Conservation (phyloP, 176 grass and related monocot species). For the Rhynchospora tenuis region DNA sequence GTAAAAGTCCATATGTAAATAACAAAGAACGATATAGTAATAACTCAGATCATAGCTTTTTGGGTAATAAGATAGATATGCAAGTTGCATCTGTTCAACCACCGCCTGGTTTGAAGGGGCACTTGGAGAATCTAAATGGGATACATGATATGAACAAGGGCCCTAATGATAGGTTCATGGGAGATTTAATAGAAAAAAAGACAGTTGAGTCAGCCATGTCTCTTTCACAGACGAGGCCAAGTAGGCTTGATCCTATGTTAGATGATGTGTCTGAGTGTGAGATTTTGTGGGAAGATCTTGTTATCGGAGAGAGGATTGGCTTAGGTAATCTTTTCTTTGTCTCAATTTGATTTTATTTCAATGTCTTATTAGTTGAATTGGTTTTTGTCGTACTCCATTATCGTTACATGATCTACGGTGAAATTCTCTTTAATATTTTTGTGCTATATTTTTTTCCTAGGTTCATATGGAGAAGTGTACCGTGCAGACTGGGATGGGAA, state of each 20-base stretch:
- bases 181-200: constrained; percentile 31
- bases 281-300: constrained; percentile 96
- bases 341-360: constrained; percentile 22
- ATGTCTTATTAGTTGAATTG: constrained; percentile 14
- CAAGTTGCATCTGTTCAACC: constrained; percentile 10
- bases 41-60: constrained; percentile 40
- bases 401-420: not conserved
- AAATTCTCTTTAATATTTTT: constrained; percentile 1
- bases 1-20: constrained; percentile 61
- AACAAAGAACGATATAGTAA: constrained; percentile 44
- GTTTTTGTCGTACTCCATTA: constrained; percentile 12
- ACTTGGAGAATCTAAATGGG: constrained; percentile 36
- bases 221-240: constrained; percentile 39
- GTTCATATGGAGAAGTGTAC: constrained; percentile 99
- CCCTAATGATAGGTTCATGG: constrained; percentile 63
- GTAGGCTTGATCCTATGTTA: constrained; percentile 66
- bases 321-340: constrained; percentile 73
- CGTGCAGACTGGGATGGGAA: constrained; percentile 98
- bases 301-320: constrained; percentile 98
- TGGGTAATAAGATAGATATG: constrained; percentile 40
- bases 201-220: constrained; percentile 40
- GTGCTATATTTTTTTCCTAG: constrained; percentile 34
- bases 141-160: constrained; percentile 48
- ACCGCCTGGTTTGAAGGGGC: constrained; percentile 24
- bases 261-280: constrained; percentile 96